These are phyloP conservation scores for Leishmania braziliensis DNA, from an alignment of 208 protist species.

Conservation along the genomic window DNA sequence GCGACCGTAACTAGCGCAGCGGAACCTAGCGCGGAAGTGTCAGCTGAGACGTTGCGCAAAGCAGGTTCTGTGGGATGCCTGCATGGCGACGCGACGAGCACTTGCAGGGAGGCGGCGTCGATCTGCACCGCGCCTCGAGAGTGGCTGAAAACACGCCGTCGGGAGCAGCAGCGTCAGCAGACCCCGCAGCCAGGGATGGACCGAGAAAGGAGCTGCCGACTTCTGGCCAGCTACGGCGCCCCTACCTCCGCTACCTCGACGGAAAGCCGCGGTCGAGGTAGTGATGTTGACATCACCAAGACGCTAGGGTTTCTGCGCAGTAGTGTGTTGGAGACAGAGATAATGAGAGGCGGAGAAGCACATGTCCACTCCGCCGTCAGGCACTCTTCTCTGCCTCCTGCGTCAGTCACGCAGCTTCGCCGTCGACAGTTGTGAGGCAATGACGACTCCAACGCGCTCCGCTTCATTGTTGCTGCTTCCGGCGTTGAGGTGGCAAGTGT, in stretches of 20 bases:
- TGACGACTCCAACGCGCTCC: neutral
- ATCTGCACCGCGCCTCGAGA: neutral
- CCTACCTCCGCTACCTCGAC: neutral
- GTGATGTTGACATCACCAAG: neutral
- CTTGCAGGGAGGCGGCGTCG: neutral
- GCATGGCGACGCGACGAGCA: neutral
- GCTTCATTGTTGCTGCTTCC: neutral
- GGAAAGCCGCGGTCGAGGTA: neutral
- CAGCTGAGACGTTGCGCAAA: neutral
- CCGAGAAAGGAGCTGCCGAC: neutral
- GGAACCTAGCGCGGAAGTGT: neutral
- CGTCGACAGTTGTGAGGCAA: neutral
- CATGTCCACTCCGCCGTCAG: neutral
- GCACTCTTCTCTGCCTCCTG: neutral
- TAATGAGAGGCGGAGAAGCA: neutral
- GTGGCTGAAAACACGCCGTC: neutral
- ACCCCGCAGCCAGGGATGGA: neutral
- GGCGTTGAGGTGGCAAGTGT: neutral
- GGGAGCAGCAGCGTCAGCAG: neutral
- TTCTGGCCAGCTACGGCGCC: neutral
- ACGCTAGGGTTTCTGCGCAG: neutral
- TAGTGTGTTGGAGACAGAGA: conserved; percentile 1
- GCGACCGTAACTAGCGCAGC: neutral
- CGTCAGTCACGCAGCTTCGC: neutral
- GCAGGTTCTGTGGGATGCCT: neutral